Evolutionary conservation across 495 filamentous ascomycete species (phyloP), one percentile per base, ranked within the genome.

Genomic region (Penicillium manginii): DNA sequence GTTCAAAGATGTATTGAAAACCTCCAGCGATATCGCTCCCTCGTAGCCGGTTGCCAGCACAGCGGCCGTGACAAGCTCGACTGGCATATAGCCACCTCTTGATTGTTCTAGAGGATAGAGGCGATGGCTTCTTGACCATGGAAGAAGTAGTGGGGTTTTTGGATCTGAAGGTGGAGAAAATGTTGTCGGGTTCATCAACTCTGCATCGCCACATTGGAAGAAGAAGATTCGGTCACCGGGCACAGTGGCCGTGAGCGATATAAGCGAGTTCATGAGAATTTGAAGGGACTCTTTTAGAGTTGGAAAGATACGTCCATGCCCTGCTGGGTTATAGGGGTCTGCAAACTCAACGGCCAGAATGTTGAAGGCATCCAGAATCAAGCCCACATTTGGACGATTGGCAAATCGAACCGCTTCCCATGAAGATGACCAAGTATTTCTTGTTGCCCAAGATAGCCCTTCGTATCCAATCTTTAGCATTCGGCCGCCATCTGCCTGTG

Each of bases 351-450:
- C 80, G 0, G 86, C 87, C 0, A 81, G 80, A 5, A 83, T 82
- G 62, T 90, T 86, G 67, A 90, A 90, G 0, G 87, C 88, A 69
- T 91, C 88, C 10, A 90, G 73, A 58, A 87, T 86, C 29, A 90
- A 66, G 1, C 88, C 86, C 11, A 89, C 72, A 63, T 91, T 90
- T 0, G 69, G 67, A 2, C 84, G 67, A 62, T 85, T 73, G 1
- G 81, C 86, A 37, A 76, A 74, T 35, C 80, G 64, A 22, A 87
- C 81, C 14, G 83, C 84, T 22, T 82, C 74, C 82, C 83, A 89
- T 7, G 84, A 83, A 15, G 83, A 72, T 12, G 71, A 71, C 87
- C 86, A 91, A 12, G 71, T 81, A 33, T 86, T 85, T 17, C 79
- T 76, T 4, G 81, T 81, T 4, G 84, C 83, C 88, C 88, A 91